Evolutionary conservation across 2,329 filamentous ascomycete species (phyloP), one percentile per base, ranked within the genome.

Genomic region (Grosmannia clavigera): DNA sequence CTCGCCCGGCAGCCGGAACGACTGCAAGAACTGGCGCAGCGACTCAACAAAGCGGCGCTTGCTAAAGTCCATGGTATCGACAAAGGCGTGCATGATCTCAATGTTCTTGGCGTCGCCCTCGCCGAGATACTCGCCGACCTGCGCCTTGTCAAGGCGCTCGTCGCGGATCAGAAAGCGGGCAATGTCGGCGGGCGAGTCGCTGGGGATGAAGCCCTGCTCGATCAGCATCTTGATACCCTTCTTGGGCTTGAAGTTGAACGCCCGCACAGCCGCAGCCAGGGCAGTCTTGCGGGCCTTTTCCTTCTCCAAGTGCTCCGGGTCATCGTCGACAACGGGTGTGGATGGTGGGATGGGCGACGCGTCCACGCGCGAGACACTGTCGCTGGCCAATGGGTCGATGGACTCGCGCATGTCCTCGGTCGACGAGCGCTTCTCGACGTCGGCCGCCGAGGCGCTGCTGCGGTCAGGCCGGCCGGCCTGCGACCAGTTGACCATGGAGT

Each of bases 201-300:
- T 92, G 1, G 81, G 74, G 61, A 99, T 96, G 70, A 99, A 96
- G 0, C 90, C 90, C 64, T 95, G 88, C 31, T 88, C 81, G 14
- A 97, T 70, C 22, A 99, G 74, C 19, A 87, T 75, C 70, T 96
- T 96, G 69, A 99, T 83, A 6, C 94, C 95, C 61, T 88, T 84
- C 73, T 99, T 99, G 0, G 95, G 91, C 71, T 99, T 99, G 78
- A 92, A 96, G 71, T 99, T 99, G 79, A 99, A 99, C 63, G 90
- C 87, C 57, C 86, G 84, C 59, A 96, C 87, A 2, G 88, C 92
- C 67, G 95, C 94, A 58, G 86, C 88, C 62, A 97, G 75, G 0
- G 94, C 94, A 7, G 90, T 97, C 75, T 99, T 99, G 63, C 87
- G 83, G 62, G 92, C 89, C 74, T 97, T 97, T 60, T 92, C 90